Evolutionary conservation across 1,139 yeast species (phyloP), one percentile per base, ranked within the genome.

Genomic region (Candida sanyaensis): DNA sequence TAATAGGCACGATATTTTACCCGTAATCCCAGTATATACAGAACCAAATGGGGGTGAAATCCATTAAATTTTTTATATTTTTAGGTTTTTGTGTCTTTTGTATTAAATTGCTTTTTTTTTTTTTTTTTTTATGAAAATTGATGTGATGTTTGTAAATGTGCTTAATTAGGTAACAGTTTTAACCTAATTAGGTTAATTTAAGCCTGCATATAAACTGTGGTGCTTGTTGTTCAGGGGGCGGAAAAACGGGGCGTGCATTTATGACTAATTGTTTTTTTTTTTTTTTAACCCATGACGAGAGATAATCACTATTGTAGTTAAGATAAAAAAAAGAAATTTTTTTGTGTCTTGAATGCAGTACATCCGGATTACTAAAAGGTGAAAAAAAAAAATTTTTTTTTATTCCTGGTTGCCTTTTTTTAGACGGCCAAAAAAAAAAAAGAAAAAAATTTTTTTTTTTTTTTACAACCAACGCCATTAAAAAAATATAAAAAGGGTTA

Each of bases 401-500:
- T 34, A 3, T 10, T 17, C 10, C 13, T 4, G 6, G 10, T 5
- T 32, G 36, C n/a, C n/a, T n/a, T n/a, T n/a, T n/a, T n/a, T n/a
- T n/a, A n/a, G n/a, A n/a, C n/a, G n/a, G n/a, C n/a, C n/a, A n/a
- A n/a, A n/a, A n/a, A n/a, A n/a, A n/a, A n/a, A 24, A 21, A n/a
- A 12, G 6, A 26, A 12, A 41, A 30, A 41, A 31, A 31, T 41
- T 41, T 41, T 41, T n/a, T n/a, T n/a, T 41, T 13, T 21, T 12
- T 9, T 17, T 24, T 41, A n/a, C 12, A 4, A 28, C n/a, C 12
- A 29, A 1, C n/a, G 32, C 32, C 21, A 30, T 41, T 39, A 11
- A 28, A 31, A 26, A n/a, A 21, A 42, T 46, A 46, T 49, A 46
- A 36, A 49, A 46, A 36, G 42, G 46, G 42, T 32, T 33, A 17